These are phyloP conservation scores for Fusarium sp. DNA, from an alignment of 2,329 filamentous ascomycete species.

Conservation along the genomic window DNA sequence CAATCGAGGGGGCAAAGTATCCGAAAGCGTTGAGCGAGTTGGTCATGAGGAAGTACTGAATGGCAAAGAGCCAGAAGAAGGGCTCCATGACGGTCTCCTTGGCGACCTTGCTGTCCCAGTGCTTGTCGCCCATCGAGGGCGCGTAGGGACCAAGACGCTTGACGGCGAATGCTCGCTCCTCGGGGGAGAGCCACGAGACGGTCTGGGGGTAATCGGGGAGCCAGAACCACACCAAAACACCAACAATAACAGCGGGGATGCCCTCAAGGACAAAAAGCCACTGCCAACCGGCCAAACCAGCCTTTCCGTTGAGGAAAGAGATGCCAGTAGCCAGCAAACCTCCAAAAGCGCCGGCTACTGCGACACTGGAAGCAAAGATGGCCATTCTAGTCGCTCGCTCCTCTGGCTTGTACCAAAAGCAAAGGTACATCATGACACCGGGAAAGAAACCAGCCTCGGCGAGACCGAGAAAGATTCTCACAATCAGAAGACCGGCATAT, in stretches of 20 bases:
- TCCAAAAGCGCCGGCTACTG: constrained; percentile 70
- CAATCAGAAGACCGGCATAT: constrained; percentile 60
- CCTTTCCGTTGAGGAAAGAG: constrained; percentile 58
- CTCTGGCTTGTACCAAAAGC: constrained; percentile 72
- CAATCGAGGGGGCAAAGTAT: constrained; percentile 52
- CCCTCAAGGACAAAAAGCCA: constrained; percentile 69
- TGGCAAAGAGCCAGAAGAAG: constrained; percentile 50
- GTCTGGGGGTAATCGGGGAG: constrained; percentile 52
- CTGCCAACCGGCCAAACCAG: constrained; percentile 66
- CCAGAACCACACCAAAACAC: constrained; percentile 48
- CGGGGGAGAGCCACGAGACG: constrained; percentile 47
- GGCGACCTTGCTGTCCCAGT: constrained; percentile 49
- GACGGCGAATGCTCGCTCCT: constrained; percentile 50
- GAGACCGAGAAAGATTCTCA: constrained; percentile 63
- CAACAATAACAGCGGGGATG: constrained; percentile 46
- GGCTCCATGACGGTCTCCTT: constrained; percentile 48
- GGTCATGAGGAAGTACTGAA: constrained; percentile 48
- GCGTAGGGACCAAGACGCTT: constrained; percentile 51
- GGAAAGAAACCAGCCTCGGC: constrained; percentile 66
- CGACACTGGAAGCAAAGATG: constrained; percentile 69
- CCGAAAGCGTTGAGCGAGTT: constrained; percentile 51
- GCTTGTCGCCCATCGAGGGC: constrained; percentile 50
- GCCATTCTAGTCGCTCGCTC: constrained; percentile 70
- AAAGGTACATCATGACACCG: constrained; percentile 67
- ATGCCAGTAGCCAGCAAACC: constrained; percentile 68